These are phyloP conservation scores for Heteromeles arbutifolia DNA, from an alignment of 306 rosid genomes.

Conservation along the genomic window DNA sequence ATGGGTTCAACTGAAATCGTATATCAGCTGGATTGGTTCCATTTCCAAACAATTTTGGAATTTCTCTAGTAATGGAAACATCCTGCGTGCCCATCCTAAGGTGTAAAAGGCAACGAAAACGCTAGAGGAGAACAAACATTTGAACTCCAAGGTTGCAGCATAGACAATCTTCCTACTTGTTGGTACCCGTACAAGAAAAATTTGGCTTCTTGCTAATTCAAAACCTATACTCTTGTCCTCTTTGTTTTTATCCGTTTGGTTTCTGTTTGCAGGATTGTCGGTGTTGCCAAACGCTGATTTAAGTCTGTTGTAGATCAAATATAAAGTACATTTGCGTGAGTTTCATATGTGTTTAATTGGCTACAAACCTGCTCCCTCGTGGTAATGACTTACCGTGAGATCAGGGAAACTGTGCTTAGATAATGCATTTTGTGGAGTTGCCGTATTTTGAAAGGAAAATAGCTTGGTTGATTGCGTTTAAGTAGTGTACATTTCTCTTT, in stretches of 20 bases:
- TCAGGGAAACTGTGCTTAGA: background rate
- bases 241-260: background rate
- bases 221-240: background rate
- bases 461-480: background rate
- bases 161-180: background rate
- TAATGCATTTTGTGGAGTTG: constrained; percentile 1
- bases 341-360: background rate
- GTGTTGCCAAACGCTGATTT: background rate
- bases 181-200: background rate
- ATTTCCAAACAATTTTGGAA: background rate
- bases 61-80: background rate
- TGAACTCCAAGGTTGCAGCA: background rate
- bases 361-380: background rate
- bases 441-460: background rate
- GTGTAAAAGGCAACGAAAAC: background rate
- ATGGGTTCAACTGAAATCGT: background rate
- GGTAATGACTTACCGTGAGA: background rate
- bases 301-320: background rate
- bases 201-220: background rate
- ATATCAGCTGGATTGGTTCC: background rate
- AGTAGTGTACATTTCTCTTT: constrained; percentile 8
- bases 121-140: background rate
- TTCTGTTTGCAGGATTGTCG: background rate
- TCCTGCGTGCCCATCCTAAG: background rate
- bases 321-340: background rate